These are phyloP conservation scores for Daldinia vernicosa DNA, from an alignment of 495 filamentous ascomycete genomes.

Conservation along the genomic window DNA sequence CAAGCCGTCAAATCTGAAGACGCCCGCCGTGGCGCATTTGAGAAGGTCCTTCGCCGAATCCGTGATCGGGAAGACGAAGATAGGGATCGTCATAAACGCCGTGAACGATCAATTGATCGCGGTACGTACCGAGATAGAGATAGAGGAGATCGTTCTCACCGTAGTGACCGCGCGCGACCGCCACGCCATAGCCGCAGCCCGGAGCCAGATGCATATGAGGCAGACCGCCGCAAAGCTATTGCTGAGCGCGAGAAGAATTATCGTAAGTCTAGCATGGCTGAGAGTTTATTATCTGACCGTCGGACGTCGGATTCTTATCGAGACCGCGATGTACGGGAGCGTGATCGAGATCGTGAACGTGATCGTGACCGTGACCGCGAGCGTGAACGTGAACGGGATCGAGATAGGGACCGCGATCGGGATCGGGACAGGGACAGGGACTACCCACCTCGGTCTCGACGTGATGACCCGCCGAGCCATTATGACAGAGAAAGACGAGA, in stretches of 20 bases:
- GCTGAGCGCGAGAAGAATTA: slow-evolving; percentile 88
- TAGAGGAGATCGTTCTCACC: slow-evolving; percentile 68
- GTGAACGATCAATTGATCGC: slow-evolving; percentile 70
- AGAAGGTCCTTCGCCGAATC: slow-evolving; percentile 88
- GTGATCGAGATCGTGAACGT: slow-evolving; percentile 55
- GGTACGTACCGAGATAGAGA: slow-evolving; percentile 66
- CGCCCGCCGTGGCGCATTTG: slow-evolving; percentile 82
- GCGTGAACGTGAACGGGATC: slow-evolving; percentile 51
- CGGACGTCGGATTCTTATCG: slow-evolving; percentile 52
- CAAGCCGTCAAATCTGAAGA: slow-evolving; percentile 83
- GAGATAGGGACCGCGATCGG: slow-evolving; percentile 37
- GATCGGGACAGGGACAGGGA: slow-evolving; percentile 47
- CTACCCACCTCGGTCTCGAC: slow-evolving; percentile 57
- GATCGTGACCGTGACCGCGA: slow-evolving; percentile 51
- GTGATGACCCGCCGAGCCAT: slow-evolving; percentile 61
- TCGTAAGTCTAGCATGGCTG: slow-evolving; percentile 76
- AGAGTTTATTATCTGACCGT: slow-evolving; percentile 65
- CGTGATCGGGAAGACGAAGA: slow-evolving; percentile 94
- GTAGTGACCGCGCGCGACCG: slow-evolving; percentile 61
- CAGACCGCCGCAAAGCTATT: slow-evolving; percentile 84
- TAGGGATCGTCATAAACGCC: slow-evolving; percentile 71
- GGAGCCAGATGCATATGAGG: slow-evolving; percentile 87
- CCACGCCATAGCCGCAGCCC: slow-evolving; percentile 75
- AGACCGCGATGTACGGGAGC: slow-evolving; percentile 64
- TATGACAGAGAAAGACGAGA: slow-evolving; percentile 77